Percentiles rank a stretch among this genome's conserved stretches.
phyloP scores from a whole-genome alignment of 495 filamentous ascomycete species.

The Tetracladium setigerum region DNA sequence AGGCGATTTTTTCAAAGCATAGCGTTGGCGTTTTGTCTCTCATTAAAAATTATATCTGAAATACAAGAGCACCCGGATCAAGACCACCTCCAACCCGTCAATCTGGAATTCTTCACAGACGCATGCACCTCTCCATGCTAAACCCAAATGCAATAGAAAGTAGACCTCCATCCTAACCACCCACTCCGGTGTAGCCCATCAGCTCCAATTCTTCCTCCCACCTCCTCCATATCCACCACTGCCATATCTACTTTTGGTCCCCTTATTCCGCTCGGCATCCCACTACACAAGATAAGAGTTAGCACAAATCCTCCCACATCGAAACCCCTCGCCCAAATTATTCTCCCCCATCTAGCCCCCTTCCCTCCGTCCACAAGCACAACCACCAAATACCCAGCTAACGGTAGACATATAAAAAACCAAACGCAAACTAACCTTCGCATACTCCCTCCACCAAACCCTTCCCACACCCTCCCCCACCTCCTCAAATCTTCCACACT shows the following conservation, averaged over 20 bases:
- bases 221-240: not conserved
- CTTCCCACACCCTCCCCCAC: slow-evolving; percentile 42
- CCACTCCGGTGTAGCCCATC: not conserved
- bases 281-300: not conserved
- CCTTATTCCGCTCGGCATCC: not conserved
- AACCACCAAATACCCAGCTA: slow-evolving; percentile 6
- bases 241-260: not conserved
- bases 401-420: slow-evolving; percentile 23
- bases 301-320: not conserved
- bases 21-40: slow-evolving; percentile 18
- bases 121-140: too few species aligned
- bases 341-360: slow-evolving; percentile 9
- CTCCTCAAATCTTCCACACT: slow-evolving; percentile 48
- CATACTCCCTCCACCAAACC: slow-evolving; percentile 51
- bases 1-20: slow-evolving; percentile 11
- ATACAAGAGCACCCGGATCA: too few species aligned
- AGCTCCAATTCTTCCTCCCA: too few species aligned
- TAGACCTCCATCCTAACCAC: too few species aligned
- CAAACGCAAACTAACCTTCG: slow-evolving; percentile 14
- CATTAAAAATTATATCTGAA: too few species aligned
- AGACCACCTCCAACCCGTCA: not conserved
- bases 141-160: too few species aligned
- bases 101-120: too few species aligned
- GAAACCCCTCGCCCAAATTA: not conserved
- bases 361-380: too few species aligned